Conservation (phyloP, 2,329 filamentous ascomycete species). For the Exophiala aquamarina region DNA sequence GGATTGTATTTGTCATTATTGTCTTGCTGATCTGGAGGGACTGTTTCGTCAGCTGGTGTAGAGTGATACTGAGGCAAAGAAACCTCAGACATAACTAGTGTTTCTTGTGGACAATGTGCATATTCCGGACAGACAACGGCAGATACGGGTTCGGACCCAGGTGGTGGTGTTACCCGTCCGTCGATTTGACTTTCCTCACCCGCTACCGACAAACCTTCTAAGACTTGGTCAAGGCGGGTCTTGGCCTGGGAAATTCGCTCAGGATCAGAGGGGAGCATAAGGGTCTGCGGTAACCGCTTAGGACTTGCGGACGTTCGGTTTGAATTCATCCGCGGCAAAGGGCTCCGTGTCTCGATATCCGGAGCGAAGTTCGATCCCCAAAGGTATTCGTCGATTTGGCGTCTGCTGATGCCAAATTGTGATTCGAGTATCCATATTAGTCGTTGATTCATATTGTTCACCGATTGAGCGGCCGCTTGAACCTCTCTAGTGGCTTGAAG, state of each 20-base stretch:
- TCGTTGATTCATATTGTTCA: slow-evolving; percentile 67
- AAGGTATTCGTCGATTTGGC: slow-evolving; percentile 48
- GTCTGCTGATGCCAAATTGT: slow-evolving; percentile 55
- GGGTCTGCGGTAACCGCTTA: slow-evolving; percentile 9
- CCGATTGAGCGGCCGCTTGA: slow-evolving; percentile 66
- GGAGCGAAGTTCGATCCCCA: slow-evolving; percentile 2
- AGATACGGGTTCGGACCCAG: not conserved
- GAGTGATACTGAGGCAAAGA: not conserved
- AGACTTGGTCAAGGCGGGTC: not conserved
- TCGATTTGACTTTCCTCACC: not conserved
- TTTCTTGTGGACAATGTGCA: not conserved
- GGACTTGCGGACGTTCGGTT: slow-evolving; percentile 3
- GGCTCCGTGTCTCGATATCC: slow-evolving; percentile 2
- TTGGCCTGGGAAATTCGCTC: not conserved
- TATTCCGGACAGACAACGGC: not conserved
- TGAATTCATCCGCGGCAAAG: slow-evolving; percentile 1
- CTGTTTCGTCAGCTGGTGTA: not conserved
- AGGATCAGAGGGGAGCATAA: slow-evolving; percentile 13
- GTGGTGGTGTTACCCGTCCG: not conserved
- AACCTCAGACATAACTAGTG: not conserved
- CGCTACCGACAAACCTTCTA: not conserved
- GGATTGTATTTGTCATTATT: not conserved
- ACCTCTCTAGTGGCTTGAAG: slow-evolving; percentile 68
- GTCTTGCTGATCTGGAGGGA: not conserved
- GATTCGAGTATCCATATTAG: slow-evolving; percentile 60